phyloP scores from a whole-genome alignment of 2,329 filamentous ascomycete genomes.

The Sclerotinia sclerotiorum region DNA sequence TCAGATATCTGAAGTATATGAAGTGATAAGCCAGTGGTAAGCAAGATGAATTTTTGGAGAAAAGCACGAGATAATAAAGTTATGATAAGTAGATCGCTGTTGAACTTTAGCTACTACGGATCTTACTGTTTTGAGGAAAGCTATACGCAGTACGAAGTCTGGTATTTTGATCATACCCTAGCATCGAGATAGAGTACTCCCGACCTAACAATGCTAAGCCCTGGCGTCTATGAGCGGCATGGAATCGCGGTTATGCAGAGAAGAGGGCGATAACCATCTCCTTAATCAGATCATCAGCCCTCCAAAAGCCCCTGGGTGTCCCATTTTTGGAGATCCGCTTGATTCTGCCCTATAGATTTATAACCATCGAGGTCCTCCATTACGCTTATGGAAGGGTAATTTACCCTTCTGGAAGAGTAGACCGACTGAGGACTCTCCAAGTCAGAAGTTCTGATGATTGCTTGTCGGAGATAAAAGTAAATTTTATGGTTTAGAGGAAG shows the following conservation, averaged over 20 bases:
- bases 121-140: neutral
- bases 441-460: neutral
- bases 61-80: neutral
- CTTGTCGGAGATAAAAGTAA: no score
- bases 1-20: neutral
- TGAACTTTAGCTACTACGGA: neutral
- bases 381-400: neutral
- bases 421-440: no score
- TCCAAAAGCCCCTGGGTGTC: neutral
- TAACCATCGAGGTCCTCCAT: no score
- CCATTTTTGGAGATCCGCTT: neutral
- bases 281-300: neutral
- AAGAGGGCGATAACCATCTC: neutral
- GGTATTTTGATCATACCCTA: neutral
- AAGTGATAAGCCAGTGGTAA: neutral
- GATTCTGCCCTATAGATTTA: no score
- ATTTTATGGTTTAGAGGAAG: no score
- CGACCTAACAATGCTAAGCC: neutral
- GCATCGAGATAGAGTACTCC: neutral
- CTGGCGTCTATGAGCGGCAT: neutral
- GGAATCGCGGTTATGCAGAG: neutral
- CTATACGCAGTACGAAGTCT: neutral
- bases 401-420: no score
- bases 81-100: neutral
- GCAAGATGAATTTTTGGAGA: neutral